Evolutionary conservation across 129 eudicot genomes (phyloP).

Genomic region (Flaveria brownii): DNA sequence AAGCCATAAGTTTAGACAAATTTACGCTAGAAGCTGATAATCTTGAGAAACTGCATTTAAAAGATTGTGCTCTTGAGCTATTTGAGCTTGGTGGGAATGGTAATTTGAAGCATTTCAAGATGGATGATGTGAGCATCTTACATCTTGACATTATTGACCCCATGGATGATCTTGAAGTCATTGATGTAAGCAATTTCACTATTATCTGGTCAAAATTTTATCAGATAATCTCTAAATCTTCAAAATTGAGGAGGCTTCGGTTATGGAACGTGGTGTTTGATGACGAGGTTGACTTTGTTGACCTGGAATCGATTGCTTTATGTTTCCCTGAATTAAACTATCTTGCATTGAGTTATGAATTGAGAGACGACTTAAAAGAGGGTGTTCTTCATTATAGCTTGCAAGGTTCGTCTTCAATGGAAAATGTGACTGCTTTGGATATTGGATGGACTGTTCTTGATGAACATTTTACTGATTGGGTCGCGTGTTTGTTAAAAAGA

Average conservation of each 20-base stretch:
- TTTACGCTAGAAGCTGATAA: slow-evolving; percentile 70
- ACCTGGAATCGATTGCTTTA: slow-evolving; percentile 60
- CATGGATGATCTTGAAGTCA: slow-evolving; percentile 64
- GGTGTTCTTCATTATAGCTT: slow-evolving; percentile 56
- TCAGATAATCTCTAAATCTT: slow-evolving; percentile 69
- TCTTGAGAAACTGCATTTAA: slow-evolving; percentile 69
- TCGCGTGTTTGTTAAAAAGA: slow-evolving; percentile 54
- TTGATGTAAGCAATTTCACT: slow-evolving; percentile 74
- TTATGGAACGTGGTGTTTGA: slow-evolving; percentile 83
- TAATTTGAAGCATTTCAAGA: slow-evolving; percentile 56
- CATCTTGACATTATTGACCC: slow-evolving; percentile 76
- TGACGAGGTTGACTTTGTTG: slow-evolving; percentile 72
- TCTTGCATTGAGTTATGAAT: slow-evolving; percentile 70
- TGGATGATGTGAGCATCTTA: slow-evolving; percentile 75
- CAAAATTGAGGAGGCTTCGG: slow-evolving; percentile 63
- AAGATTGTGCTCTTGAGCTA: slow-evolving; percentile 72
- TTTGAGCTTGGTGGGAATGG: slow-evolving; percentile 76
- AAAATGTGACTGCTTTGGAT: slow-evolving; percentile 66
- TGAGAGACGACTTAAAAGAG: slow-evolving; percentile 57
- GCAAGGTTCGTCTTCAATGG: slow-evolving; percentile 47
- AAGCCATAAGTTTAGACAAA: slow-evolving; percentile 78
- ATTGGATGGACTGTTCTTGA: slow-evolving; percentile 73
- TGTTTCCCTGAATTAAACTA: slow-evolving; percentile 59
- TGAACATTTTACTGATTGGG: slow-evolving; percentile 66
- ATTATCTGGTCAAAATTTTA: slow-evolving; percentile 75